Evolutionary conservation across 2,329 filamentous ascomycete species (phyloP), one percentile per base, ranked within the genome.

Genomic region (Clarireedia hainanense): DNA sequence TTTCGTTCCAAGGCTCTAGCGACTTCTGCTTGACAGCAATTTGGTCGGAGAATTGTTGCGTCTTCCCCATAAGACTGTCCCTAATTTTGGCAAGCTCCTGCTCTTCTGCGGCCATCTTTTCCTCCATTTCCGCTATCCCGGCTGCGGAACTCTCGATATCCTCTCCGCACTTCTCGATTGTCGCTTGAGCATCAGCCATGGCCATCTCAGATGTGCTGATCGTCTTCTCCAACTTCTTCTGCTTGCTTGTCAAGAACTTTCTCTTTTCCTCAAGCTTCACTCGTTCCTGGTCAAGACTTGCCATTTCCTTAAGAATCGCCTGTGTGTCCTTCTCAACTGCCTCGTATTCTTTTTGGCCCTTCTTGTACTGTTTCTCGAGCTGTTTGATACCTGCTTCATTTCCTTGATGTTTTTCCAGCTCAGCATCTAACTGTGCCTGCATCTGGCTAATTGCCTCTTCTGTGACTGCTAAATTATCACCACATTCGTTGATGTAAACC

Each of bases 251-350:
- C 62, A 99, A 74, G 71, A 97, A 97, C 70, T 99, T 99, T 70
- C 87, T 86, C 77, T 97, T 97, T 72, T 99, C 95, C 62, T 97
- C 92, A 63, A 95, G 91, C 68, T 99, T 99, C 72, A 99, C 94
- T 23, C 86, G 85, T 68, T 97, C 94, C 69, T 97, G 96, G 68
- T 99, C 95, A 60, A 95, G 91, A 68, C 91, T 92, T 46, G 90
- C 85, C 73, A 94, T 85, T 68, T 97, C 89, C 69, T 96, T 96
- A 58, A 86, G 75, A 53, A 96, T 77, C 26, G 76, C 78, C 63
- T 96, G 89, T 0, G 86, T 85, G 52, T 89, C 80, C 71, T 95
- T 92, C 63, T 95, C 89, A 61, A 95, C 82, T 1, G 77, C 76
- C 62, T 95, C 91, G 61, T 86, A 91, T 60, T 95, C 87, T 65